Evolutionary conservation across 257 asterid genomes (phyloP).

Genomic region (Capsicum chinense): DNA sequence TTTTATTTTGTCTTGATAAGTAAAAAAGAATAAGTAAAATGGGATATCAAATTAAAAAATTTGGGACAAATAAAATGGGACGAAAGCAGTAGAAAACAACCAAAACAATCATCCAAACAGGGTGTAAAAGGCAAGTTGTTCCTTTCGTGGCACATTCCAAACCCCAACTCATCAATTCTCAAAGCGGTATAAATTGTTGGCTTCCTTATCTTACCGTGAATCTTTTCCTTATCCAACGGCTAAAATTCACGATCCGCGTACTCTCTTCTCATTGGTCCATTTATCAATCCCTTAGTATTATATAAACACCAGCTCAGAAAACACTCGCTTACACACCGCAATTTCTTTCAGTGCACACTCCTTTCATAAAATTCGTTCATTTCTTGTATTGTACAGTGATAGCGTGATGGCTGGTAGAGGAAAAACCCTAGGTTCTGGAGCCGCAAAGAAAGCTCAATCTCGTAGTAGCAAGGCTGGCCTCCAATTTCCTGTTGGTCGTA

Average conservation of each 20-base stretch:
- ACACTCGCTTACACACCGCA: background rate
- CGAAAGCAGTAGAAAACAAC: too few species aligned
- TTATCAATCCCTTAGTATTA: conserved; percentile 35
- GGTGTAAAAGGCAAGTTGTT: background rate
- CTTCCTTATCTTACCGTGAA: conserved; percentile 47
- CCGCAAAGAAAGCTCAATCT: conserved; percentile 75
- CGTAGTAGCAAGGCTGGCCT: conserved; percentile 84
- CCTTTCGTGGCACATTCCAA: background rate
- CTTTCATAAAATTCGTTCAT: background rate
- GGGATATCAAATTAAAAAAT: too few species aligned
- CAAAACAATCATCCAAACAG: too few species aligned
- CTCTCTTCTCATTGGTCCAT: conserved; percentile 43
- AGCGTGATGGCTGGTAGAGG: conserved; percentile 73
- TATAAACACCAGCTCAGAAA: conserved; percentile 40
- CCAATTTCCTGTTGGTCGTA: conserved; percentile 88
- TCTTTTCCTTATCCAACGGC: conserved; percentile 46
- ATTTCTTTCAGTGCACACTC: background rate
- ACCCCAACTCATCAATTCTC: background rate
- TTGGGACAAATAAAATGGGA: too few species aligned
- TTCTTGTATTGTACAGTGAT: background rate
- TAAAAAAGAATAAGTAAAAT: too few species aligned
- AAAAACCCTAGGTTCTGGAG: conserved; percentile 73
- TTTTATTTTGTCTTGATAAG: too few species aligned
- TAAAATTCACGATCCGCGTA: conserved; percentile 40
- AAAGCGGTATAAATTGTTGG: conserved; percentile 4